A percentile compares a stretch with the other conserved stretches of the same genome.
These are phyloP conservation scores for Neopestalotiopsis sp. DNA, from an alignment of 2,329 filamentous ascomycete genomes.

Conservation along the genomic window DNA sequence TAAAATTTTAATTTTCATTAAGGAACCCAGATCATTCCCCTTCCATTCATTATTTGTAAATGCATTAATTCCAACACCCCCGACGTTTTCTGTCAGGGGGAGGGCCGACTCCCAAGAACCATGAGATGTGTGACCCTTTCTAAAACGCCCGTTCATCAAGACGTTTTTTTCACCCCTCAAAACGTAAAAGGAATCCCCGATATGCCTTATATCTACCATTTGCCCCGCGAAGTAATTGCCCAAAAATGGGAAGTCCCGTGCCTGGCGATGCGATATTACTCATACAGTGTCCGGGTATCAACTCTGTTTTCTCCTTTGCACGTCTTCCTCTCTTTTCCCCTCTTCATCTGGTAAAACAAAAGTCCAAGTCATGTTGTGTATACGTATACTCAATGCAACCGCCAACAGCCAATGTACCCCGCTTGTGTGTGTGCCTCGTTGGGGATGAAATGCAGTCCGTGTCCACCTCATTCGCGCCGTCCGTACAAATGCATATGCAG, in stretches of 20 bases:
- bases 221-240: too few species aligned
- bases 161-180: neutral
- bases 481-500: neutral
- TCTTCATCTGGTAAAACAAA: too few species aligned
- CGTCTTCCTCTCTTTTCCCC: too few species aligned
- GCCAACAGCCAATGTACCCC: too few species aligned
- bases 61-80: neutral
- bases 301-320: too few species aligned
- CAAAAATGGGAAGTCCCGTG: too few species aligned
- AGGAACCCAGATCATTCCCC: neutral
- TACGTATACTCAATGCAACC: too few species aligned
- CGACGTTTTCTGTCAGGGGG: neutral
- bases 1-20: too few species aligned
- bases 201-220: neutral
- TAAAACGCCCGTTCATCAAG: neutral
- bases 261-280: too few species aligned
- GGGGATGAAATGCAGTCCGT: neutral
- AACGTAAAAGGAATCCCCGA: neutral
- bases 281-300: too few species aligned
- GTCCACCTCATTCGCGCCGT: neutral
- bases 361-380: too few species aligned
- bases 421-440: too few species aligned
- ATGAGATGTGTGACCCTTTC: neutral
- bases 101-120: neutral
- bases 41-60: slow-evolving; percentile 4